Evolutionary conservation across 177 flowering plant species (phyloP).

Genomic region (Vitis hybrid): DNA sequence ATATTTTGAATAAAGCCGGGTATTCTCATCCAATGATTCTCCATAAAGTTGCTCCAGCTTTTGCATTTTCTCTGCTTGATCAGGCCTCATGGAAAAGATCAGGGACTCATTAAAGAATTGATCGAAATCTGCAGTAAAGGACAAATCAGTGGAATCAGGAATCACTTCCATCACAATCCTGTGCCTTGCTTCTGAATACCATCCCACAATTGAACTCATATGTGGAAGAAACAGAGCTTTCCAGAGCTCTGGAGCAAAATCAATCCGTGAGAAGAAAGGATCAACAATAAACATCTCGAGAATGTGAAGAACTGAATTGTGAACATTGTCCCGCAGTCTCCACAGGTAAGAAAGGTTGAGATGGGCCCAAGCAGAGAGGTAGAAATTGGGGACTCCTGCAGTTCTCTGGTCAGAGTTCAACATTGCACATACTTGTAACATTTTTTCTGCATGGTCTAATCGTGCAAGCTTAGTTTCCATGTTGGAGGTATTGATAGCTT

Average conservation of each 20-base stretch:
- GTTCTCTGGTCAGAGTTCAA: slow-evolving; percentile 57
- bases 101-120: slow-evolving; percentile 71
- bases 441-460: slow-evolving; percentile 70
- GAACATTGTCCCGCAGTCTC: slow-evolving; percentile 47
- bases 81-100: slow-evolving; percentile 65
- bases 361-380: slow-evolving; percentile 86
- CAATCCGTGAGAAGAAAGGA: slow-evolving; percentile 71
- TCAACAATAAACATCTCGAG: slow-evolving; percentile 74
- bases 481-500: slow-evolving; percentile 68
- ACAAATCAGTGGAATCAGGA: slow-evolving; percentile 70
- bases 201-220: slow-evolving; percentile 74
- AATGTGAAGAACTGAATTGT: slow-evolving; percentile 56
- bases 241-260: slow-evolving; percentile 88
- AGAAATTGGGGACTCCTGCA: slow-evolving; percentile 78
- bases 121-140: slow-evolving; percentile 71
- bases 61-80: slow-evolving; percentile 67
- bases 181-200: slow-evolving; percentile 73
- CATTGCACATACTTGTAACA: slow-evolving; percentile 87
- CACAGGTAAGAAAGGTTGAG: slow-evolving; percentile 69
- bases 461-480: slow-evolving; percentile 67
- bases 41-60: slow-evolving; percentile 66
- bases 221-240: slow-evolving; percentile 66
- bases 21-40: slow-evolving; percentile 64
- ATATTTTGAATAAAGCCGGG: slow-evolving; percentile 67
- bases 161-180: slow-evolving; percentile 71